Evolutionary conservation across 2,329 filamentous ascomycete species (phyloP), one percentile per base, ranked within the genome.

Genomic region (Macrophomina phaseolina): DNA sequence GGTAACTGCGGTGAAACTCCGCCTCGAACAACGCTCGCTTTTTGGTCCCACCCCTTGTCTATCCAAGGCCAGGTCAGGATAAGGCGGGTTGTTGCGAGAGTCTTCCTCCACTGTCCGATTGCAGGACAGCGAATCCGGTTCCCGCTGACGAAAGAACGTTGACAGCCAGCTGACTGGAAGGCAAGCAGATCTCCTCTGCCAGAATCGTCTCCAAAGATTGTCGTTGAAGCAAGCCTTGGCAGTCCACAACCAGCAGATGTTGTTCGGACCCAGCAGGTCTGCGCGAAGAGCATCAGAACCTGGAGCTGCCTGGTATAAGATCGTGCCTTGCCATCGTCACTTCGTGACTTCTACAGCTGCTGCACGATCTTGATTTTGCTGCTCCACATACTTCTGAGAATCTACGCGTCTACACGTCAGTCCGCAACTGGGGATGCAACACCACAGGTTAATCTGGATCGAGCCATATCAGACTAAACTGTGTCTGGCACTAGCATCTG

Each of bases 221-320:
- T n/a, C 23, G 12, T 32, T 67, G 34, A 40, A 56, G 58, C 65
- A 67, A 62, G 46, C 65, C 64, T 23, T 61, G 55, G 46, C 30
- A 53, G 14, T 36, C 9, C 12, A 45, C 32, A 45, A 38, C 53
- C 14, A 38, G 51, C 46, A 45, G 8, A 46, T 30, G 53, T 40
- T 34, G 64, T 66, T 11, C 28, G 52, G 16, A 45, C 28, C 42
- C 42, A 9, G 38, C 32, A 42, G 56, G 48, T 36, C 56, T 28
- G 7, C 28, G 38, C 64, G 64, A 62, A 66, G 46, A 30, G 38
- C 16, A 32, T 6, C 38, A 42, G 55, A 14, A 11, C 38, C 16
- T 7, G 36, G 34, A 9, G 32, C 48, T 23, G 40, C 48, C 53
- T 52, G 48, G n/a, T 67, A 67, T 63, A 62, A 62, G 58, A 62